Conservation (phyloP, 352 stramenopile genomes). For the Phytophthora multivora region DNA sequence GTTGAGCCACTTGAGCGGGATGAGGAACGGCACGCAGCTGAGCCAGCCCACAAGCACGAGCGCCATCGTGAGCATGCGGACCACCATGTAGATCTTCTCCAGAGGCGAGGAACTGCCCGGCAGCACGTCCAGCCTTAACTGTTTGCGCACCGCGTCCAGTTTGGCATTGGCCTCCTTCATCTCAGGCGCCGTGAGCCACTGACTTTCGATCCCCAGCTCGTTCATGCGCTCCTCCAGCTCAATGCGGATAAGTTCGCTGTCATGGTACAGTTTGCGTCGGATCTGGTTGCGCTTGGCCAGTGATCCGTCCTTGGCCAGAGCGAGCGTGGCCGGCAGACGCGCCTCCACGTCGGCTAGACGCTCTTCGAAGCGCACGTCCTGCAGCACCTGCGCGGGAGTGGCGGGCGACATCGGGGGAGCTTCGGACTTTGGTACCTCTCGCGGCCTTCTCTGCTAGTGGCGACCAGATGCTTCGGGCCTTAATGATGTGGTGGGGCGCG, state of each 20-base stretch:
- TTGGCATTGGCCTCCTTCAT: conserved; percentile 57
- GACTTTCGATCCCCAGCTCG: conserved; percentile 60
- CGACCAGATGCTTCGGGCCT: too few relatives aligned
- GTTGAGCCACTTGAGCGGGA: conserved; percentile 70
- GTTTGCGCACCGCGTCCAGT: conserved; percentile 64
- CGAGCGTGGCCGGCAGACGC: conserved; percentile 50
- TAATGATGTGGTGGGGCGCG: conserved; percentile 3
- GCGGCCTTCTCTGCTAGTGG: too few relatives aligned
- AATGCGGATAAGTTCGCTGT: conserved; percentile 75
- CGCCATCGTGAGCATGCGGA: conserved; percentile 67
- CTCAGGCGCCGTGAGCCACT: conserved; percentile 51
- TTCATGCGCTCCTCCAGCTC: conserved; percentile 84
- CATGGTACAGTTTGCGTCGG: conserved; percentile 67
- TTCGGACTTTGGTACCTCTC: too few relatives aligned
- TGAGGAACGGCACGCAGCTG: conserved; percentile 62
- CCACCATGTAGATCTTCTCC: conserved; percentile 67
- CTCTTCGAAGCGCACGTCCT: conserved; percentile 58
- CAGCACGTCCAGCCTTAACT: conserved; percentile 69
- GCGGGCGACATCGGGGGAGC: conserved; percentile 4
- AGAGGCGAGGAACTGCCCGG: conserved; percentile 44
- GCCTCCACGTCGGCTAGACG: conserved; percentile 58
- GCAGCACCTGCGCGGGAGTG: conserved; percentile 60
- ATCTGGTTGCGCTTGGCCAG: conserved; percentile 79
- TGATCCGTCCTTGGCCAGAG: conserved; percentile 42
- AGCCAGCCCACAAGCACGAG: conserved; percentile 81